phyloP scores from a whole-genome alignment of 176 grass and related monocot genomes.

The Phyllostachys edulis region DNA sequence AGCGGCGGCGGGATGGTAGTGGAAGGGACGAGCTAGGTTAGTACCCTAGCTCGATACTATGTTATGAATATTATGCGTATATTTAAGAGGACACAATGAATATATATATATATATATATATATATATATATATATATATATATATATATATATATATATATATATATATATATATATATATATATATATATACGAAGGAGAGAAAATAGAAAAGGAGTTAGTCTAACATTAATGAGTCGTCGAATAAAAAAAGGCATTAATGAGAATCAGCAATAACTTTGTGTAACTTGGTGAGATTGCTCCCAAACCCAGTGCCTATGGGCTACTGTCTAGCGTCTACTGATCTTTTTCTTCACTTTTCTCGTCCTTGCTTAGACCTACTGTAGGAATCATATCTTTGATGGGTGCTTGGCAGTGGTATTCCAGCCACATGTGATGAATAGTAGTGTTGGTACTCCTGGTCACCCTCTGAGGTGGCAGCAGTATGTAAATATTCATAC shows the following conservation, averaged over 20 bases:
- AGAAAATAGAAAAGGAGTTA: no score
- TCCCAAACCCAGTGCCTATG: not conserved
- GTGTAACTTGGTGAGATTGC: not conserved
- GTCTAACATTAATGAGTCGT: not conserved
- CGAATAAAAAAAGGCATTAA: not conserved
- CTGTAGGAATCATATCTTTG: slow-evolving; percentile 11
- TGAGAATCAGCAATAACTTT: slow-evolving; percentile 2
- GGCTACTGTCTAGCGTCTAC: not conserved
- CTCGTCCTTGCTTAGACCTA: not conserved
- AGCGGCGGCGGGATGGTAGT: no score
- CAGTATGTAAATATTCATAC: not conserved
- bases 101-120: no score
- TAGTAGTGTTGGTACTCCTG: not conserved
- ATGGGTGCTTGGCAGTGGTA: not conserved
- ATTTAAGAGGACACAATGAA: no score
- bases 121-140: no score
- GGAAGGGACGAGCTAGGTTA: no score
- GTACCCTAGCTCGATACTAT: no score
- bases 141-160: no score
- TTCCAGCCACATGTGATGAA: slow-evolving; percentile 26
- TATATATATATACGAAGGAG: no score
- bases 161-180: no score
- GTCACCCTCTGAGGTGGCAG: not conserved
- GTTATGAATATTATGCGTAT: no score
- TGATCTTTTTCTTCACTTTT: not conserved